Base-by-base conservation (phyloP, 768 basidiomycete genomes). In the Suillus tomentosus region DNA sequence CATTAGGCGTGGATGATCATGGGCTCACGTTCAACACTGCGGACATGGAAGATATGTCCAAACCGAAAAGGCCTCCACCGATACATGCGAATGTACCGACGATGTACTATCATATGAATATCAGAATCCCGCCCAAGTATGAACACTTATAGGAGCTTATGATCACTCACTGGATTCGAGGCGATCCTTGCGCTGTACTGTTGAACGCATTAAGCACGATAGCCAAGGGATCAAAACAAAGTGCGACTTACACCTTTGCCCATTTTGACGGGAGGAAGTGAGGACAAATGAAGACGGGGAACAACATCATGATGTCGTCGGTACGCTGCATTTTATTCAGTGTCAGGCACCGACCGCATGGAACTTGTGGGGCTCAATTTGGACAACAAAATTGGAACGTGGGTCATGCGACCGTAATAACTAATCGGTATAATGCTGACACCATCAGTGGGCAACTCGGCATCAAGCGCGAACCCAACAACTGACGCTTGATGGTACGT, bases 21-120 rank as follows among this genome's bases (percentile, higher is more conserved):
- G 34, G 36, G 72, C 78, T 65, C 68, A 86, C 85, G 62, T 73
- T 88, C 67, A 91, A 76, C 60, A 91, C 88, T 9, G 87, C 89
- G 59, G 90, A 89, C 90, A 91, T 91, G 71, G 89, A 91, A 70
- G 89, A 89, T 71, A 92, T 90, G 80, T 92, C 90, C 79, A 92
- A 73, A 73, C 90, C 90, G 71, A 91, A 92, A 43, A 92, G 83
- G 57, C 88, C 88, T 68, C 90, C 89, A 43, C 90, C 90, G 66
- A 92, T 91, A 73, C 90, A 92, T 74, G 90, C 90, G 76, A 92
- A 92, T 19, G 88, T 86, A 37, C 90, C 90, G 62, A 91, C 90
- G 63, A 91, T 74, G 73, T 91, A 91, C 89, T 91, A 66, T n/a
- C 36, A 24, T n/a, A 57, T 50, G 19, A 27, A 53, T 48, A 31